Evolutionary conservation across 2,329 filamentous ascomycete species (phyloP).

Genomic region (Ophiostoma ips): DNA sequence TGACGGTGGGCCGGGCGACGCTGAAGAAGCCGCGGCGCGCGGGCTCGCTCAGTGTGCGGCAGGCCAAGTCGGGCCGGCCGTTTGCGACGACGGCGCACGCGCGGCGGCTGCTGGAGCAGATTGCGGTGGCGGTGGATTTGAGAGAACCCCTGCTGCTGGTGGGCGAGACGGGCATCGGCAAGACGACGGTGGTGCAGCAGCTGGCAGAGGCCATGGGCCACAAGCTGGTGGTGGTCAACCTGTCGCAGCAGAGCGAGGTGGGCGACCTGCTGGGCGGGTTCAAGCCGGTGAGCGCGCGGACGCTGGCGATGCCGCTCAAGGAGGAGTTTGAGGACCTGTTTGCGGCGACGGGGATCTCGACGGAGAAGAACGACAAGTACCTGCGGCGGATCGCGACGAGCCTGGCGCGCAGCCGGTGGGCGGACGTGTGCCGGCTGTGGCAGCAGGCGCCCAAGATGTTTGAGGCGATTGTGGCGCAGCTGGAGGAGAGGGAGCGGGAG

Average conservation of each 20-base stretch:
- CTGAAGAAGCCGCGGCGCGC: constrained; percentile 42
- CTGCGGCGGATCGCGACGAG: constrained; percentile 67
- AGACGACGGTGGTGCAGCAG: constrained; percentile 92
- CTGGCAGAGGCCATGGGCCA: constrained; percentile 72
- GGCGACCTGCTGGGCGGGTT: constrained; percentile 93
- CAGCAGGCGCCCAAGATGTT: constrained; percentile 82
- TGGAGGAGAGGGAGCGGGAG: constrained; percentile 31
- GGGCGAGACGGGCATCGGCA: constrained; percentile 97
- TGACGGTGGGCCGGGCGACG: constrained; percentile 53
- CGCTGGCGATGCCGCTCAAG: constrained; percentile 73
- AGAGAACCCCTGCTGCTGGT: constrained; percentile 86
- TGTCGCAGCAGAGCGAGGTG: constrained; percentile 95
- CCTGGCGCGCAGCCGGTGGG: constrained; percentile 74
- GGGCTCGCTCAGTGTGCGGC: constrained; percentile 9
- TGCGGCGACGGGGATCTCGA: constrained; percentile 67
- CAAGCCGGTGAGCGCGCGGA: constrained; percentile 87
- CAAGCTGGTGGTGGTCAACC: constrained; percentile 81
- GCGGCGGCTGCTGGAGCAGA: constrained; percentile 72
- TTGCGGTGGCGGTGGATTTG: constrained; percentile 67
- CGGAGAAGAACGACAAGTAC: constrained; percentile 77
- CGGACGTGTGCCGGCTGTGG: constrained; percentile 74
- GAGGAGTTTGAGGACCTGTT: constrained; percentile 92
- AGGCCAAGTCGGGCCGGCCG: constrained; percentile 36
- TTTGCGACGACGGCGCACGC: constrained; percentile 88
- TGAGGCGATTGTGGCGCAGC: constrained; percentile 47